These are phyloP conservation scores for Dissophora globulifera DNA, from an alignment of 192 early-diverging fungal species.

Conservation along the genomic window DNA sequence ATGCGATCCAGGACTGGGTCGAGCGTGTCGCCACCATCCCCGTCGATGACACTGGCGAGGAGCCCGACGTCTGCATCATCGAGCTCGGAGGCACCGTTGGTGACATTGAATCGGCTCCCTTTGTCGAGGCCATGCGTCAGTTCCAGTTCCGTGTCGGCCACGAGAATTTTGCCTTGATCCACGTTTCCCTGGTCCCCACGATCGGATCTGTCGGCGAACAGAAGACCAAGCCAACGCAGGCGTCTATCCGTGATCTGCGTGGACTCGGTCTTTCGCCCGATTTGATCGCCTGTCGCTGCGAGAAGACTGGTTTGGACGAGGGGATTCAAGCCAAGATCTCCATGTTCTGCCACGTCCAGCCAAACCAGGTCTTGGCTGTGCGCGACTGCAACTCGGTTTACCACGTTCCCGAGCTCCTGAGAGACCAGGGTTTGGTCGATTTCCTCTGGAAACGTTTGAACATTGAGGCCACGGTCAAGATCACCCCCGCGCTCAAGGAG, in stretches of 20 bases:
- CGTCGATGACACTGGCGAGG: conserved; percentile 81
- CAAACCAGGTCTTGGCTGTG: conserved; percentile 91
- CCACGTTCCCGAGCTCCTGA: conserved; percentile 52
- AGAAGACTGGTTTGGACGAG: conserved; percentile 73
- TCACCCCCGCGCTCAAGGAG: conserved; percentile 27
- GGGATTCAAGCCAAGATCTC: conserved; percentile 91
- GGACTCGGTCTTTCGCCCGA: conserved; percentile 95
- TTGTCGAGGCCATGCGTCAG: conserved; percentile 99
- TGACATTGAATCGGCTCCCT: conserved; percentile 98
- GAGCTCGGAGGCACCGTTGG: conserved; percentile 99
- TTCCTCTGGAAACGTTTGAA: conserved; percentile 46
- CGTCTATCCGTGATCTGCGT: conserved; percentile 90
- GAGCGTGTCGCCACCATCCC: conserved; percentile 92
- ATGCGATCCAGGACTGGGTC: conserved; percentile 98
- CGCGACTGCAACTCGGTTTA: conserved; percentile 91
- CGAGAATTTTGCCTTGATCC: conserved; percentile 98
- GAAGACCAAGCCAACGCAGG: conserved; percentile 98
- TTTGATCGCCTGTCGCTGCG: conserved; percentile 61
- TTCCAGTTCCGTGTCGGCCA: conserved; percentile 99
- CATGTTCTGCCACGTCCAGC: conserved; percentile 97
- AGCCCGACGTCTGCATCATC: conserved; percentile 97
- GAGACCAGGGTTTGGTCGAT: conserved; percentile 36
- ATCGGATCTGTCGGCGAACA: conserved; percentile 96
- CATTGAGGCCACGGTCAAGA: conserved; percentile 34
- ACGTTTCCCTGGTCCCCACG: conserved; percentile 94